These are phyloP conservation scores for Paramecium caudatum DNA, from an alignment of 73 alveolate genomes.

Conservation along the genomic window DNA sequence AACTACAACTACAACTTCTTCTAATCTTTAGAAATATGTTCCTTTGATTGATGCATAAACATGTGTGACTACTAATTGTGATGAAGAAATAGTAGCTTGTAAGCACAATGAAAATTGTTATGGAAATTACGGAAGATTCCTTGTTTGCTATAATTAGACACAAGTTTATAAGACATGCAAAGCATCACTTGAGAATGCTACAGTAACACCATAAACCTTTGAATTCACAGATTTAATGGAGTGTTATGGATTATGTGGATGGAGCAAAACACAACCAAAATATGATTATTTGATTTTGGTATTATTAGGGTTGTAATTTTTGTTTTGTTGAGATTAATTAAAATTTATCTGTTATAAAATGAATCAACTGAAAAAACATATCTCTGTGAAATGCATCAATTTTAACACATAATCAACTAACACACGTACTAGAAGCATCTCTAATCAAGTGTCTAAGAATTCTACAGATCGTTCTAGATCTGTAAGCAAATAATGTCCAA, in stretches of 20 bases:
- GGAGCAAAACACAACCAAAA: slow-evolving; percentile 6
- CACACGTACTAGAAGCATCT: slow-evolving; percentile 42
- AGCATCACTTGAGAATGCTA: slow-evolving; percentile 14
- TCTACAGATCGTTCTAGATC: slow-evolving; percentile 28
- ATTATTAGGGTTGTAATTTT: not conserved
- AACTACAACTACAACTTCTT: not conserved
- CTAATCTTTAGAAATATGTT: not conserved
- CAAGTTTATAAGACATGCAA: slow-evolving; percentile 15
- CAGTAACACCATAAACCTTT: not conserved
- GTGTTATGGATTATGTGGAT: slow-evolving; percentile 60
- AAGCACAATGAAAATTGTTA: slow-evolving; percentile 25
- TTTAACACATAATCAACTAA: slow-evolving; percentile 63
- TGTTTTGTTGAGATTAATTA: not conserved
- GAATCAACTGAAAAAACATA: slow-evolving; percentile 69
- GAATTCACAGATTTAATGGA: slow-evolving; percentile 45
- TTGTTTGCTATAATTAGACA: not conserved
- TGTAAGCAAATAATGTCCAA: slow-evolving; percentile 49
- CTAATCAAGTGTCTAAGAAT: slow-evolving; percentile 44
- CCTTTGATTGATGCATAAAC: not conserved
- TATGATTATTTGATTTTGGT: too few relatives aligned
- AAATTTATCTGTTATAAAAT: slow-evolving; percentile 51
- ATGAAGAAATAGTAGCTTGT: slow-evolving; percentile 47
- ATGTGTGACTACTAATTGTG: slow-evolving; percentile 34
- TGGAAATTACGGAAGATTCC: slow-evolving; percentile 12
- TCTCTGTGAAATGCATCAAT: slow-evolving; percentile 64